Conservation (phyloP, 2,329 filamentous ascomycete species). For the Paraphoma chrysanthemicola region DNA sequence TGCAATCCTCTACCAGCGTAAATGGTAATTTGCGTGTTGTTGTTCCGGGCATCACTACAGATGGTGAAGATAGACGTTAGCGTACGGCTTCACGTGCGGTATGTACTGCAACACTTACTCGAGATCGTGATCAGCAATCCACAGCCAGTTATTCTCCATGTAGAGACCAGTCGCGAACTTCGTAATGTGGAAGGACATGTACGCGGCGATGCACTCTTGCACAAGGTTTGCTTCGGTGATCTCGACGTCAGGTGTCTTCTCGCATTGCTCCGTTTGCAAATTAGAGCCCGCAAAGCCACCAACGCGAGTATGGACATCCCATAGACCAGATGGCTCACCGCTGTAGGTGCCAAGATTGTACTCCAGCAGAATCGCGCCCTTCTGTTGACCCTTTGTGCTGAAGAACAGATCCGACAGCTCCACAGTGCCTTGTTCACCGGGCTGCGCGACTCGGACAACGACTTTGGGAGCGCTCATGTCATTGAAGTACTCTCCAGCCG, state of each 20-base stretch:
- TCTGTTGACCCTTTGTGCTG: constrained; percentile 69
- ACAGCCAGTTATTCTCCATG: constrained; percentile 90
- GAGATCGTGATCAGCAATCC: constrained; percentile 78
- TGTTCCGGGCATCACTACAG: constrained; percentile 74
- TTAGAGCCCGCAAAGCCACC: constrained; percentile 80
- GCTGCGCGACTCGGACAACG: constrained; percentile 70
- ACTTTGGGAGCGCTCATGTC: constrained; percentile 64
- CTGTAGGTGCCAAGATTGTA: constrained; percentile 67
- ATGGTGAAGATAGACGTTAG: constrained; percentile 1
- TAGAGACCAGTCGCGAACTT: constrained; percentile 67
- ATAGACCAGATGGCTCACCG: constrained; percentile 75
- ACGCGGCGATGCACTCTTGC: constrained; percentile 74
- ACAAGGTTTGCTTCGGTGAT: constrained; percentile 60
- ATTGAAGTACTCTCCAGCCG: constrained; percentile 63
- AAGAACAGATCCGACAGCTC: constrained; percentile 78
- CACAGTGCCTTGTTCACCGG: constrained; percentile 69
- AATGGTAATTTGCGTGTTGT: constrained; percentile 72
- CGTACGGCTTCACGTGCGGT: background rate
- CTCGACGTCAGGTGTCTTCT: constrained; percentile 71
- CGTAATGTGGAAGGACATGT: constrained; percentile 60
- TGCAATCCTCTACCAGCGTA: constrained; percentile 85
- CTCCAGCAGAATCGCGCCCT: constrained; percentile 74
- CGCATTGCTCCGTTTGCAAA: constrained; percentile 77
- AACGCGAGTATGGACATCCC: constrained; percentile 87
- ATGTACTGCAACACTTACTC: background rate